phyloP scores from a whole-genome alignment of 2,329 filamentous ascomycete species.

The Colletotrichum incanum region DNA sequence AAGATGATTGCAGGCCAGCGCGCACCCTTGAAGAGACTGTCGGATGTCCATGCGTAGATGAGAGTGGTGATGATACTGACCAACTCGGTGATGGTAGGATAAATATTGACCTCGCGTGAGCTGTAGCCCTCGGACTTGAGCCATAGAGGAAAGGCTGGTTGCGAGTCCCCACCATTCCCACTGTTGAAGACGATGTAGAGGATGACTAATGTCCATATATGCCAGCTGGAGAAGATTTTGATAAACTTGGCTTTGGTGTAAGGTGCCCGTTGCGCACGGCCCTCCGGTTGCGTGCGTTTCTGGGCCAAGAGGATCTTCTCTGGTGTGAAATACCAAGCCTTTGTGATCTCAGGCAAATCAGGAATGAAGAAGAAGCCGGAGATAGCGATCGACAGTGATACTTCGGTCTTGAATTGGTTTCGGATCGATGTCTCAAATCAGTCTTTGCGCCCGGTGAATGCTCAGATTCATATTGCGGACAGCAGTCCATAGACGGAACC shows the following conservation, averaged over 20 bases:
- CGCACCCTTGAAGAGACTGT: conserved; percentile 26
- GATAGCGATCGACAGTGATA: conserved; percentile 67
- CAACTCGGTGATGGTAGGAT: conserved; percentile 48
- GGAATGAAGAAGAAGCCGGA: conserved; percentile 67
- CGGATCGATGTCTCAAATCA: too few species aligned
- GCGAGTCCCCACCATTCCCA: conserved; percentile 57
- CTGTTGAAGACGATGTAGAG: conserved; percentile 65
- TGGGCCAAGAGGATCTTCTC: conserved; percentile 48
- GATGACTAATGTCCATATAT: conserved; percentile 55
- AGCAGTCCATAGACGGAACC: too few species aligned
- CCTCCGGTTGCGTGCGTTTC: conserved; percentile 56
- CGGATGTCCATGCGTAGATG: conserved; percentile 36
- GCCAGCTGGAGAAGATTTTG: conserved; percentile 71
- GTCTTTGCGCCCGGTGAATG: too few species aligned
- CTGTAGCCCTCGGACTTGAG: conserved; percentile 60
- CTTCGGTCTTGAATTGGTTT: too few species aligned
- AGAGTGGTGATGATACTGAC: conserved; percentile 35
- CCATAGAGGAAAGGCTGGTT: conserved; percentile 56
- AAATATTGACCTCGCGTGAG: conserved; percentile 66
- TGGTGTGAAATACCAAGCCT: conserved; percentile 51
- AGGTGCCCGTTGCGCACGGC: conserved; percentile 57
- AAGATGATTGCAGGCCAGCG: conserved; percentile 65
- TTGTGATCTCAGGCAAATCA: conserved; percentile 59
- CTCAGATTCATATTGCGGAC: too few species aligned
- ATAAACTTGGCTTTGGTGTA: conserved; percentile 66